Percentiles rank a stretch among this genome's conserved stretches.
Conservation (phyloP, 805 yeast genomes). For the Cyberlindnera bimundalis region DNA sequence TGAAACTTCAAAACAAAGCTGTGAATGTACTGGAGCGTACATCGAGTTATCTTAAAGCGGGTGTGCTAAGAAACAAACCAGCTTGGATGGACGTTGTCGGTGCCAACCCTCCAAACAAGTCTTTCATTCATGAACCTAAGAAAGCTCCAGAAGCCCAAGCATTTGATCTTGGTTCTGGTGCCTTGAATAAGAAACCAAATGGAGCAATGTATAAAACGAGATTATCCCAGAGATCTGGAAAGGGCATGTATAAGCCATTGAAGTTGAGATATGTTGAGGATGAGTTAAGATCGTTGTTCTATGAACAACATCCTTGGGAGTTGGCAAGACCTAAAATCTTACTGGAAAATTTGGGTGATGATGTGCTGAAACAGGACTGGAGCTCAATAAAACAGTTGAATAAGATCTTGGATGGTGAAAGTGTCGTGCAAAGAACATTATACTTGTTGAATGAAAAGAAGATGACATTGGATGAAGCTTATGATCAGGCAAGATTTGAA, state of each 20-base stretch:
- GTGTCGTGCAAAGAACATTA: conserved; percentile 72
- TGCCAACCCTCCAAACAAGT: conserved; percentile 72
- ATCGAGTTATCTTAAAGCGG: conserved; percentile 67
- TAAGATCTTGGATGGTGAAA: conserved; percentile 85
- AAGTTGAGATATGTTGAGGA: conserved; percentile 51
- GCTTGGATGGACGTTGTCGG: conserved; percentile 88
- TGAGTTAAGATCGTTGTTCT: conserved; percentile 75
- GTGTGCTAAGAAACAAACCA: conserved; percentile 70
- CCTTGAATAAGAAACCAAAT: conserved; percentile 16
- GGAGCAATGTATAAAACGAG: conserved; percentile 34
- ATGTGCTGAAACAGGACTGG: conserved; percentile 64
- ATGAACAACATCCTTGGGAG: conserved; percentile 98
- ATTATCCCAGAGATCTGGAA: conserved; percentile 7
- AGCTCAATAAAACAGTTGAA: conserved; percentile 64
- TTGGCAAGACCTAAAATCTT: conserved; percentile 82
- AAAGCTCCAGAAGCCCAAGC: conserved; percentile 1
- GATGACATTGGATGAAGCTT: conserved; percentile 52
- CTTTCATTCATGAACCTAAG: conserved; percentile 37
- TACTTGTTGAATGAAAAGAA: conserved; percentile 42
- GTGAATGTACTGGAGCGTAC: conserved; percentile 76
- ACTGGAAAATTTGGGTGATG: conserved; percentile 70
- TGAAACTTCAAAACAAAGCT: conserved; percentile 78
- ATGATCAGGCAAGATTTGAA: conserved; percentile 83
- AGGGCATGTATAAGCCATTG: conserved; percentile 17
- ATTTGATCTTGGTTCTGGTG: conserved; percentile 8